Evolutionary conservation across 192 early-diverging fungal species (phyloP).

Genomic region (Dispira simplex): DNA sequence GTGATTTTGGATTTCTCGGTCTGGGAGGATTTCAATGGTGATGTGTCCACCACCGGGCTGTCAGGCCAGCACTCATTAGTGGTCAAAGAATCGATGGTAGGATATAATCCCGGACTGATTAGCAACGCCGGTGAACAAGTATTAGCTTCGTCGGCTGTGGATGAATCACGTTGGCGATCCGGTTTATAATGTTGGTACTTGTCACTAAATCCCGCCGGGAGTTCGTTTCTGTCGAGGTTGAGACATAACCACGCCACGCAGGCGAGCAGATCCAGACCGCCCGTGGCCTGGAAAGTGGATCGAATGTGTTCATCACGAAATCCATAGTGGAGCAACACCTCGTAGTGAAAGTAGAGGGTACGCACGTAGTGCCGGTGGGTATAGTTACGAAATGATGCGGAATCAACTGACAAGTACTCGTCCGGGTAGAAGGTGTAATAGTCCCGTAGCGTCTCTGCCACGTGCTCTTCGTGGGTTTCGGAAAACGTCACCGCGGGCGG

Average conservation of each 20-base stretch:
- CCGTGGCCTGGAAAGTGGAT: neutral
- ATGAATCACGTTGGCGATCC: neutral
- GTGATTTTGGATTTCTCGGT: neutral
- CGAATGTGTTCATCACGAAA: neutral
- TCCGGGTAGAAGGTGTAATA: too few relatives aligned
- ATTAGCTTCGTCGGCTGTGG: neutral
- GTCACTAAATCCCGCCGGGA: neutral
- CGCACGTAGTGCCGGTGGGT: neutral
- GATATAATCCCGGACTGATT: neutral
- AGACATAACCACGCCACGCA: neutral
- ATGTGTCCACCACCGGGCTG: neutral
- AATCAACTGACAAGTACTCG: too few relatives aligned
- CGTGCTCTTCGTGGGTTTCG: too few relatives aligned
- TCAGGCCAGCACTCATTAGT: neutral
- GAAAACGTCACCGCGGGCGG: too few relatives aligned
- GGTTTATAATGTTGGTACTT: neutral
- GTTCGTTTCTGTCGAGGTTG: neutral
- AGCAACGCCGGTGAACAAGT: neutral
- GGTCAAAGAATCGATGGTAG: neutral
- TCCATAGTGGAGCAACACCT: neutral
- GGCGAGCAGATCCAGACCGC: neutral
- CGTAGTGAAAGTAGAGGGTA: neutral
- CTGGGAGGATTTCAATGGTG: neutral
- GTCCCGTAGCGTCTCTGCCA: too few relatives aligned
- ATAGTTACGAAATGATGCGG: neutral